Percentiles rank a stretch among this genome's conserved stretches.
These are phyloP conservation scores for Agaricus blazei DNA, from an alignment of 768 basidiomycete genomes.

Conservation along the genomic window DNA sequence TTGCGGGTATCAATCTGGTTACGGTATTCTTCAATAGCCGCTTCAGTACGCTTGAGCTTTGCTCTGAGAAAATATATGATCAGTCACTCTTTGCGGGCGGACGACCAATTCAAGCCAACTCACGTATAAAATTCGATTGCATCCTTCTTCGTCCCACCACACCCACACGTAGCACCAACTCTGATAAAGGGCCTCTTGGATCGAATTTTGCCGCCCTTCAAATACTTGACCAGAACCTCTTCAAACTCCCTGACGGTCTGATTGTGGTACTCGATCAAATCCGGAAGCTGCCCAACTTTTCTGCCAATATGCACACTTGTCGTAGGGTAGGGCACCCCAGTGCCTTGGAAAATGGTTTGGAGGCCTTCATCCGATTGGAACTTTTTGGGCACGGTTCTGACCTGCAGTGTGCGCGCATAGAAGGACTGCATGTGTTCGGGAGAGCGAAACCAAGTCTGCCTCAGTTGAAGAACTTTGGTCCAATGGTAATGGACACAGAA, in stretches of 20 bases:
- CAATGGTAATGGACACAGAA: constrained; percentile 71
- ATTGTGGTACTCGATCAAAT: constrained; percentile 90
- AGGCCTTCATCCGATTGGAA: constrained; percentile 85
- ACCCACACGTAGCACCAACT: constrained; percentile 74
- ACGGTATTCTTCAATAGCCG: constrained; percentile 69
- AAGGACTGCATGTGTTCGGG: constrained; percentile 86
- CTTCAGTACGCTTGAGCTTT: constrained; percentile 63
- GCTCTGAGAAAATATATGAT: constrained; percentile 26
- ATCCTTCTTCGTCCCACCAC: constrained; percentile 82
- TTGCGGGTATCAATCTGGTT: constrained; percentile 65
- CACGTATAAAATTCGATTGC: constrained; percentile 94
- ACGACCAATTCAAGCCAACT: constrained; percentile 22
- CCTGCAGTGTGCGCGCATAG: constrained; percentile 88
- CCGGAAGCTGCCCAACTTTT: constrained; percentile 82
- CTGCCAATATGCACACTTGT: constrained; percentile 88
- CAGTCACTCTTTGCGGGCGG: not conserved
- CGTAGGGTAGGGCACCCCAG: constrained; percentile 84
- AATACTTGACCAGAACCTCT: constrained; percentile 80
- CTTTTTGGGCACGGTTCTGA: constrained; percentile 75
- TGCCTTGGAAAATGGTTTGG: constrained; percentile 62
- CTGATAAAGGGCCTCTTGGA: constrained; percentile 78
- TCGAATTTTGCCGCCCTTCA: constrained; percentile 76
- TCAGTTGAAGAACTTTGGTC: constrained; percentile 72
- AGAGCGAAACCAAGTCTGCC: constrained; percentile 84
- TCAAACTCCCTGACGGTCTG: constrained; percentile 92